Base-by-base conservation (phyloP, 2,329 filamentous ascomycete species). In the Tolypocladium tundrense region DNA sequence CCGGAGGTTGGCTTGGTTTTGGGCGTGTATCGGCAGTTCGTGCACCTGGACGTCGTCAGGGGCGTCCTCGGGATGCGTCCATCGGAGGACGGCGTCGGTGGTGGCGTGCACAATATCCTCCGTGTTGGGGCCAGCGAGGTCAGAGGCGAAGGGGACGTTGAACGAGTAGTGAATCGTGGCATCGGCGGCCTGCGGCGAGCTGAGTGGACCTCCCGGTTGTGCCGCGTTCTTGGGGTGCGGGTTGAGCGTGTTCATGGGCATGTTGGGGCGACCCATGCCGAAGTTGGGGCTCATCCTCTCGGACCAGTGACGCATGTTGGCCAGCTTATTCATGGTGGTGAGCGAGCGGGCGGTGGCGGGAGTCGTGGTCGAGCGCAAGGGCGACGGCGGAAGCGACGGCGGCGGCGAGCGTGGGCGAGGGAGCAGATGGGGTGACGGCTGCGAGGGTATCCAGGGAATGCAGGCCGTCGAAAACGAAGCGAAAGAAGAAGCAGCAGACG, bases 91-190 rank as follows among this genome's bases (percentile, higher is more conserved):
- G 60, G 93, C 92, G 65, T 91, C 89, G 59, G 86, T 85, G 62
- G 90, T 96, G 62, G 93, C 91, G 75, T 97, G 93, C 60, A 97
- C 83, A 67, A 99, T 90, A 73, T 97, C 92, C 73, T 97, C 91
- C 65, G 88, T 88, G 68, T 97, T 91, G 62, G 94, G 94, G 40
- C 94, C 94, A 62, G 90, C 84, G 61, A 99, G 85, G 68, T 93
- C 93, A 63, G 90, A 96, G 65, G 91, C 87, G 75, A 97, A 97
- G 60, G 94, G 94, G 54, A 99, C 88, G 71, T 97, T 97, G 85
- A 99, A 97, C 63, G 91, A 93, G 72, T 96, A 88, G 74, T 95
- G 91, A 73, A 97, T 90, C 64, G 85, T 86, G 56, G 87, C 80
- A 71, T 93, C 88, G 69, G 87, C 82, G 62, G 87, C 79, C 63